Conservation (phyloP, 164 flowering plant species). For the Hamamelis virginiana region DNA sequence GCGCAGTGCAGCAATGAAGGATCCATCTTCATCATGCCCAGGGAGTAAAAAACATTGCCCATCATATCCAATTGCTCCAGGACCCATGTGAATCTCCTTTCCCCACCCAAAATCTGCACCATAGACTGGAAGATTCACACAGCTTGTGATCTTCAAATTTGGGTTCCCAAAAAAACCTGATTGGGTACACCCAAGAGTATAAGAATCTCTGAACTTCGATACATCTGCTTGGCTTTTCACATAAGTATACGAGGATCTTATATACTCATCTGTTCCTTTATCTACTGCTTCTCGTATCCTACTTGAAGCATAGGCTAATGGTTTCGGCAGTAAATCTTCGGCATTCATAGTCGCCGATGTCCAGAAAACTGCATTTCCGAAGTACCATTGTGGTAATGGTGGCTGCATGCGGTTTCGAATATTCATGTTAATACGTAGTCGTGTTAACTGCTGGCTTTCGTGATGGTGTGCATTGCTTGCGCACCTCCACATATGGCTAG, state of each 20-base stretch:
- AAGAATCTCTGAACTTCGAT: neutral
- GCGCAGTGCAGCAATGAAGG: slow-evolving; percentile 29
- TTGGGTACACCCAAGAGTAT: neutral
- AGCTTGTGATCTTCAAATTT: slow-evolving; percentile 30
- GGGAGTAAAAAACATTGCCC: slow-evolving; percentile 40
- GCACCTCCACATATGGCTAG: slow-evolving; percentile 43
- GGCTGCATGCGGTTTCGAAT: slow-evolving; percentile 24
- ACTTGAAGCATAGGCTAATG: slow-evolving; percentile 21
- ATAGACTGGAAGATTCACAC: slow-evolving; percentile 30
- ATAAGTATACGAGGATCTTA: slow-evolving; percentile 10
- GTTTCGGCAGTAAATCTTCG: slow-evolving; percentile 25
- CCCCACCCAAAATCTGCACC: slow-evolving; percentile 57
- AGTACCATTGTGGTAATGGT: slow-evolving; percentile 24
- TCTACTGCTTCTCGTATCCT: slow-evolving; percentile 20
- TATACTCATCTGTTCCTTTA: slow-evolving; percentile 18
- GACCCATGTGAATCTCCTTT: slow-evolving; percentile 40
- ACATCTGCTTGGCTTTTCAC: slow-evolving; percentile 16
- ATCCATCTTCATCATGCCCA: slow-evolving; percentile 37
- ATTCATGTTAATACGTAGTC: slow-evolving; percentile 17
- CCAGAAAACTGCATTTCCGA: slow-evolving; percentile 28
- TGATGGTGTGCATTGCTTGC: slow-evolving; percentile 29
- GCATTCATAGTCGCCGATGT: neutral
- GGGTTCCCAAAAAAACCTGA: slow-evolving; percentile 32
- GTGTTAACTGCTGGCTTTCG: slow-evolving; percentile 17
- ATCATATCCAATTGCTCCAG: slow-evolving; percentile 29